Base-by-base conservation (phyloP, 768 basidiomycete species). In the Suillus ampliporus region DNA sequence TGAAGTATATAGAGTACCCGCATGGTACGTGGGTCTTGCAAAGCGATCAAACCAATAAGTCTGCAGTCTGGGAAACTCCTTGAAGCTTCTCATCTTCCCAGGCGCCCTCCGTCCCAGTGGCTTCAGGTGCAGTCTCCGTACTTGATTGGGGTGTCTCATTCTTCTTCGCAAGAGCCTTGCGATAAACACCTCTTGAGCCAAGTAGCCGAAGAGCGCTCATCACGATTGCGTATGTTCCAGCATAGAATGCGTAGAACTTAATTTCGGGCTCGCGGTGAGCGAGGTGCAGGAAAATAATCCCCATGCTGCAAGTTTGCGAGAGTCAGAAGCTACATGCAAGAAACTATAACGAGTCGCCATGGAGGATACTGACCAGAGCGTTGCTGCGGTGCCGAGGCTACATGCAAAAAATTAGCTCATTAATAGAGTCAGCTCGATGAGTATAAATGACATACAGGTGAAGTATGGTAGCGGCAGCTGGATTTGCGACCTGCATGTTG, bases 231-330 rank as follows among this genome's bases (percentile, higher is more conserved):
- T 37, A 21, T 54, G 53, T 21, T 37, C 35, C 53, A 54, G 53
- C 53, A 54, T 54, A 54, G 53, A 54, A 54, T 37, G 53, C 53
- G 10, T 26, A 54, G 35, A 38, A 54, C 17, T 54, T 54, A 11
- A 54, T 54, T 35, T 21, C 21, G 10, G 23, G 53, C 23, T 54
- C n/a, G n/a, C n/a, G n/a, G n/a, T n/a, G n/a, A n/a, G n/a, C n/a
- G n/a, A n/a, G 53, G 37, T 54, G 9, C 35, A 54, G 23, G 53
- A 54, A 54, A 54, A 38, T 11, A 26, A 37, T 17, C 10, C 21
- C 37, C 53, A 26, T 38, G 53, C 23, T 17, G 21, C 21, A 5
- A 38, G 15, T 38, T 54, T 54, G 21, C 15, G 23, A 23, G 6
- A 23, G 53, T 54, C 15, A 54, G 53, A 38, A 37, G 5, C 15